Evolutionary conservation across 75 land plant species (phyloP).

Genomic region (Sequoiadendron giganteum): DNA sequence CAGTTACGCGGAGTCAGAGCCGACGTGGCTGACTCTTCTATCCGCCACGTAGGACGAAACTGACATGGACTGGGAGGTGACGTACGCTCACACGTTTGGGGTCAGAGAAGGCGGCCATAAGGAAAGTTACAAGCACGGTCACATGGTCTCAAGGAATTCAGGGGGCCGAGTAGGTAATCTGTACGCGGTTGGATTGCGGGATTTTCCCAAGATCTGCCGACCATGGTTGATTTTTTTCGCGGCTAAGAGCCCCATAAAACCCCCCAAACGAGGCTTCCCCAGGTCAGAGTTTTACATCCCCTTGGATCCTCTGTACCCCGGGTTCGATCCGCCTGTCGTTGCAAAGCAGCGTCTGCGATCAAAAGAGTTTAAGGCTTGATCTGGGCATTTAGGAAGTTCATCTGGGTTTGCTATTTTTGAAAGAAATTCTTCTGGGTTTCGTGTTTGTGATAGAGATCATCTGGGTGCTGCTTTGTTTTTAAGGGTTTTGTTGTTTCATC

Average conservation of each 20-base stretch:
- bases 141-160: neutral
- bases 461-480: neutral
- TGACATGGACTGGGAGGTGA: neutral
- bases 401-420: neutral
- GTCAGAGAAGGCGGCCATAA: neutral
- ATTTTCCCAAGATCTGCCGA: constrained; percentile 14
- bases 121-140: neutral
- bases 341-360: too few relatives aligned
- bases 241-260: neutral
- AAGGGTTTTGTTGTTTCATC: neutral
- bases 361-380: neutral
- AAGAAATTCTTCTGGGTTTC: neutral
- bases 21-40: too few relatives aligned
- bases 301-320: neutral
- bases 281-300: neutral
- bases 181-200: constrained; percentile 4
- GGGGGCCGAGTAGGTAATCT: neutral
- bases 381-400: neutral
- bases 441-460: neutral
- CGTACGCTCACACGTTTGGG: neutral
- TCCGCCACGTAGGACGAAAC: neutral
- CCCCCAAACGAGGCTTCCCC: too few relatives aligned
- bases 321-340: too few relatives aligned
- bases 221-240: neutral
- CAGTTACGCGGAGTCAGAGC: neutral